A percentile compares a stretch with the other conserved stretches of the same genome.
These are phyloP conservation scores for Aegilops bicornis DNA, from an alignment of 176 grass and related monocot species.

Conservation along the genomic window DNA sequence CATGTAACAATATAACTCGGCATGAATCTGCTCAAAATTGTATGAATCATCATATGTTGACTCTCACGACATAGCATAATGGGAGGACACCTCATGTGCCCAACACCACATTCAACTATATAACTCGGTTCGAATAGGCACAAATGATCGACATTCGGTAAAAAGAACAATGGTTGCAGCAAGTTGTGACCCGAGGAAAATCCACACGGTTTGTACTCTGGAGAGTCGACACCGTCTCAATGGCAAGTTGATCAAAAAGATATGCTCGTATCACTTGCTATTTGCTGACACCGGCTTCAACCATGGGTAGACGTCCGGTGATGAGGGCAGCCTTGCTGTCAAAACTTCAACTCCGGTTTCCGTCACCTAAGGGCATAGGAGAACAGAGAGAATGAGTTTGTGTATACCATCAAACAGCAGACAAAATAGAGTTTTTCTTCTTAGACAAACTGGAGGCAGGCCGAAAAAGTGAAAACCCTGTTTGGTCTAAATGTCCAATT, in stretches of 20 bases:
- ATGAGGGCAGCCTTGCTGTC: slow-evolving; percentile 74
- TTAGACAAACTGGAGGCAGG: background rate
- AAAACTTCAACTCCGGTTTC: slow-evolving; percentile 88
- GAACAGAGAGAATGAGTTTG: slow-evolving; percentile 2
- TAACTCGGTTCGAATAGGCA: background rate
- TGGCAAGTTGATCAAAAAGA: background rate
- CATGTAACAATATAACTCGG: too few relatives aligned
- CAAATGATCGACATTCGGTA: background rate
- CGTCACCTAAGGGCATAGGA: slow-evolving; percentile 59
- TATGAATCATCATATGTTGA: background rate
- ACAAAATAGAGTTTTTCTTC: background rate
- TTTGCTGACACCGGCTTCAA: slow-evolving; percentile 39
- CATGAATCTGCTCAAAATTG: background rate
- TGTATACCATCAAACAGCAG: background rate
- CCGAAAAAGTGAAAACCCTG: background rate
- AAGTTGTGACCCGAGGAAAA: background rate
- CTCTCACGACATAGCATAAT: background rate
- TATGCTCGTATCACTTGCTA: background rate
- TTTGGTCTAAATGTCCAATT: background rate
- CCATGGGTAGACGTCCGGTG: slow-evolving; percentile 87
- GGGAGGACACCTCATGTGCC: background rate
- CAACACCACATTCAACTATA: background rate
- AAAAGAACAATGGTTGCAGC: background rate
- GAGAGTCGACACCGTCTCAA: background rate
- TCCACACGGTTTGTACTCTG: background rate